Conservation (phyloP, 1,284 basidiomycete species). For the Malassezia globosa region DNA sequence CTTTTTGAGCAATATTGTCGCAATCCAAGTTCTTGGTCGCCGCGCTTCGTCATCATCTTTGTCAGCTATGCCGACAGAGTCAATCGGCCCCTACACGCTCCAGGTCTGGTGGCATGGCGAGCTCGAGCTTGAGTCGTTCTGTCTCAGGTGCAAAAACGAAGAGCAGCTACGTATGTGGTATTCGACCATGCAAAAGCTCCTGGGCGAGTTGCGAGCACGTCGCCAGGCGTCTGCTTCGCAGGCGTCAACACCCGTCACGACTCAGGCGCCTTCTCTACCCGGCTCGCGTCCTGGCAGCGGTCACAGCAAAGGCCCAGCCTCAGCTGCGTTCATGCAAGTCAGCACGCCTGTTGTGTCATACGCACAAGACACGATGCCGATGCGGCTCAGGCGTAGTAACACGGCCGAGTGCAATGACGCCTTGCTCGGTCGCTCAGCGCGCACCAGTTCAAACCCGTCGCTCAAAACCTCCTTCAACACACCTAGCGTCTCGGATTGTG, state of each 20-base stretch:
- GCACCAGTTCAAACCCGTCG: background rate
- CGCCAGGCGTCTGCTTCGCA: slow-evolving; percentile 22
- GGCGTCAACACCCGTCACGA: background rate
- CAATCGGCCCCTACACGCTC: slow-evolving; percentile 49
- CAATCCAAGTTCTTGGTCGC: slow-evolving; percentile 53
- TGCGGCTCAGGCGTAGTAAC: background rate
- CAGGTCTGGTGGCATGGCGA: slow-evolving; percentile 90
- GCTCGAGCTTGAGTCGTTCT: slow-evolving; percentile 78
- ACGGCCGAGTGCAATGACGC: background rate
- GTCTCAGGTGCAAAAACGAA: slow-evolving; percentile 79
- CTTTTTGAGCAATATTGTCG: slow-evolving; percentile 89
- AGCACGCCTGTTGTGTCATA: slow-evolving; percentile 4
- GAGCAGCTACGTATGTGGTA: slow-evolving; percentile 91
- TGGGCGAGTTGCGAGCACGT: slow-evolving; percentile 52
- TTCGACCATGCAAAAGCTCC: slow-evolving; percentile 70
- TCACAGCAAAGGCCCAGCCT: no score
- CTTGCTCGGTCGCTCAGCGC: background rate
- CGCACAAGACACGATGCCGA: background rate
- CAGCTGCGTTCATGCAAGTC: slow-evolving; percentile 14
- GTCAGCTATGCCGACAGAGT: slow-evolving; percentile 16
- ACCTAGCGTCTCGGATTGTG: background rate
- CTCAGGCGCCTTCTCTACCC: background rate
- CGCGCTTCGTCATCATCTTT: slow-evolving; percentile 23
- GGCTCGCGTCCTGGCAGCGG: background rate
- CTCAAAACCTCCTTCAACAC: no score